A percentile compares a stretch with the other conserved stretches of the same genome.
These are phyloP conservation scores for Lepidium sativum DNA, from an alignment of 345 rosid genomes.

Conservation along the genomic window DNA sequence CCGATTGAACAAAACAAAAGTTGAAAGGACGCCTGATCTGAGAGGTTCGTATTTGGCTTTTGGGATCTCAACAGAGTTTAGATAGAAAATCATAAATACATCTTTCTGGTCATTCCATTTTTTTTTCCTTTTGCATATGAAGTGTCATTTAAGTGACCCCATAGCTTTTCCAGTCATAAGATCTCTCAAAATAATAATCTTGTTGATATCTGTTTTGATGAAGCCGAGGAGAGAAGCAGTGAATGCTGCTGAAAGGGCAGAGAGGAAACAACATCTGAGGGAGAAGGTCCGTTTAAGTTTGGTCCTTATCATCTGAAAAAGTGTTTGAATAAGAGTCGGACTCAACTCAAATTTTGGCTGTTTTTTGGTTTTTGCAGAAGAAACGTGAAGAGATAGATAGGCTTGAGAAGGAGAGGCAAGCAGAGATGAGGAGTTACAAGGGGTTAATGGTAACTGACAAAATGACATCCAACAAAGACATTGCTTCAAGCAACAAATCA, in stretches of 20 bases:
- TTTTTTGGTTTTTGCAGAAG: constrained; percentile 44
- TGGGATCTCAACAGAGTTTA: background rate
- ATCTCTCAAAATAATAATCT: background rate
- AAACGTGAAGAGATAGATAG: constrained; percentile 82
- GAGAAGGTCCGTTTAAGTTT: constrained; percentile 53
- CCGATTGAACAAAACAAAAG: constrained; percentile 90
- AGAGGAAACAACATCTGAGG: constrained; percentile 75
- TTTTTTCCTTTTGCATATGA: background rate
- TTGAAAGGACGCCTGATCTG: constrained; percentile 85
- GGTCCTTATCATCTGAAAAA: background rate
- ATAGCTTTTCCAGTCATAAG: too few species aligned
- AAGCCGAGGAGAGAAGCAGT: constrained; percentile 95
- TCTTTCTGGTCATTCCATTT: background rate
- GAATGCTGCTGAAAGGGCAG: constrained; percentile 85
- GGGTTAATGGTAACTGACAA: constrained; percentile 91
- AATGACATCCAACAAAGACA: constrained; percentile 92
- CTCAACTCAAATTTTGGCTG: background rate
- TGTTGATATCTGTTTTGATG: constrained; percentile 13
- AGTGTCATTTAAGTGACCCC: background rate
- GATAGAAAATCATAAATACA: background rate
- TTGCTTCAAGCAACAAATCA: constrained; percentile 72
- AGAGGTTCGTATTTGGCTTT: constrained; percentile 43
- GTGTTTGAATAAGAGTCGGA: background rate
- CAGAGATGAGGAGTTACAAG: constrained; percentile 86
- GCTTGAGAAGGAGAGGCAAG: constrained; percentile 88